Evolutionary conservation across 805 yeast genomes (phyloP).

Genomic region (Candida insectorum): DNA sequence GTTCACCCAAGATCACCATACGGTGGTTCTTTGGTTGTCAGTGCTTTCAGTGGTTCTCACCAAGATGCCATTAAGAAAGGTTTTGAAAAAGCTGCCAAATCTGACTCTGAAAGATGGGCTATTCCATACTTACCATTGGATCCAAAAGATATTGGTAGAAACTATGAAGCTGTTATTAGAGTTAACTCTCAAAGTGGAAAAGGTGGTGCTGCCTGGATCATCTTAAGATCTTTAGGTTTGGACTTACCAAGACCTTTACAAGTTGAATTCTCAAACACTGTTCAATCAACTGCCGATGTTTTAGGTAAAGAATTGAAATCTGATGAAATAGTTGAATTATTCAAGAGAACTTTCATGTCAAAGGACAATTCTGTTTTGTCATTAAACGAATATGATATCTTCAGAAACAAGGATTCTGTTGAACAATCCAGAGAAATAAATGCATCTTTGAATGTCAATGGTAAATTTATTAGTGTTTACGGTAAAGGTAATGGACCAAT

Average conservation of each 20-base stretch:
- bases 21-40: conserved; percentile 74
- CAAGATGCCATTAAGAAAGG: conserved; percentile 73
- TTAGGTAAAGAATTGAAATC: conserved; percentile 68
- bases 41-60: conserved; percentile 75
- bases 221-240: conserved; percentile 64
- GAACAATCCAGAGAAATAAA: conserved; percentile 46
- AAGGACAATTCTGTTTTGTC: conserved; percentile 21
- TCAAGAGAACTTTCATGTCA: conserved; percentile 53
- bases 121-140: conserved; percentile 78
- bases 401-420: conserved; percentile 24
- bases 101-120: conserved; percentile 47
- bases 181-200: conserved; percentile 86
- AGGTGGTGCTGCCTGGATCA: conserved; percentile 85
- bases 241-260: conserved; percentile 74
- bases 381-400: conserved; percentile 46
- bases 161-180: conserved; percentile 77
- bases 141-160: conserved; percentile 78
- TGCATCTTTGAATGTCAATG: conserved; percentile 27
- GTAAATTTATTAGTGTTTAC: conserved; percentile 24
- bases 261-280: conserved; percentile 61
- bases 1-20: conserved; percentile 75
- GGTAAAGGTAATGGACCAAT: conserved; percentile 81
- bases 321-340: conserved; percentile 58
- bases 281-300: conserved; percentile 61
- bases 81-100: conserved; percentile 48